Evolutionary conservation across 495 filamentous ascomycete species (phyloP).

Genomic region (Hypoxylon trugodes): DNA sequence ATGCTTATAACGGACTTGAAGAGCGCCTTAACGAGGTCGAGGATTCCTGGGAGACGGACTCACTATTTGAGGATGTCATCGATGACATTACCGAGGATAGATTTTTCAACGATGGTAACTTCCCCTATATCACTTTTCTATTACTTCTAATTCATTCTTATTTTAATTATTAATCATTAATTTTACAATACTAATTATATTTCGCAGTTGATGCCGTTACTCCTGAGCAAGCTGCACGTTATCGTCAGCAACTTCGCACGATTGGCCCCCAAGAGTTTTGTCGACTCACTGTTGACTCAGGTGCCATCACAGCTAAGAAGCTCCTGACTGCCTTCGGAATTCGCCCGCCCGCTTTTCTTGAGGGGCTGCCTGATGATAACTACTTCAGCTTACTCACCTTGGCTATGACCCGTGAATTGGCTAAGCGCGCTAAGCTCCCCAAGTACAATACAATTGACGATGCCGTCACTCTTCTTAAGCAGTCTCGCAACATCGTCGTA

Average conservation of each 20-base stretch:
- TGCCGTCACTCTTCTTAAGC: conserved; percentile 77
- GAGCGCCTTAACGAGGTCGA: conserved; percentile 68
- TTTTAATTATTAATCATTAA: conserved; percentile 11
- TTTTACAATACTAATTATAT: conserved; percentile 24
- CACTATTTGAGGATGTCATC: conserved; percentile 72
- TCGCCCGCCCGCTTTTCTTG: conserved; percentile 76
- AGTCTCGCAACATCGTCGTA: conserved; percentile 85
- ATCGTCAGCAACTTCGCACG: conserved; percentile 73
- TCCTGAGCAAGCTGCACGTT: conserved; percentile 72
- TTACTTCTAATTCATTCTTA: conserved; percentile 21
- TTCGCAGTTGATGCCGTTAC: conserved; percentile 70
- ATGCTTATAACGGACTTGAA: conserved; percentile 56
- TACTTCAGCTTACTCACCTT: conserved; percentile 78
- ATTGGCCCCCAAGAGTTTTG: conserved; percentile 81
- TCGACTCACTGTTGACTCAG: conserved; percentile 71
- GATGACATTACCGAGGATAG: conserved; percentile 69
- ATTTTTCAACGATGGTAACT: conserved; percentile 64
- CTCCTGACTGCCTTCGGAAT: conserved; percentile 93
- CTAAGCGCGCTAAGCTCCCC: conserved; percentile 78
- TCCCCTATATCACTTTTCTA: conserved; percentile 37
- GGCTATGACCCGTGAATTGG: conserved; percentile 82
- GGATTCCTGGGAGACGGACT: conserved; percentile 73
- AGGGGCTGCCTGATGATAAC: conserved; percentile 74
- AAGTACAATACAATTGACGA: conserved; percentile 90
- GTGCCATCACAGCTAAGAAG: conserved; percentile 77